Evolutionary conservation across 2,329 filamentous ascomycete genomes (phyloP), one percentile per base, ranked within the genome.

Genomic region (Xylaria sp.): DNA sequence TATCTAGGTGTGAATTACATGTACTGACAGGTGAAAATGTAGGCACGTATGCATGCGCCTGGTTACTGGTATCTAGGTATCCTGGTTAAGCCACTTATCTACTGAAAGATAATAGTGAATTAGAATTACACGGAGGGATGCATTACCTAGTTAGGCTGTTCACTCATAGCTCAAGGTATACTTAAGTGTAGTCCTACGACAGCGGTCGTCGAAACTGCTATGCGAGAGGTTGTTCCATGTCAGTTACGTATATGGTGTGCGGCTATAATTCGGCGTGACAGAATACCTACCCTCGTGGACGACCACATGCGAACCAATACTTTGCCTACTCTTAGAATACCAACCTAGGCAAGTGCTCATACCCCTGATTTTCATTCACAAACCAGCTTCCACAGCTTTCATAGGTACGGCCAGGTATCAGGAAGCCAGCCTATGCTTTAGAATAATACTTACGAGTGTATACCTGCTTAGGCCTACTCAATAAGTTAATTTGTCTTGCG

Each of bases 381-480:
- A 31, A 50, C n/a, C 41, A 54, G n/a, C n/a, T 37, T 50, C n/a
- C 8, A 20, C 1, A 39, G 52, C 52, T 6, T 12, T 15, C 18
- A 25, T 34, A 51, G 15, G 41, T 61, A 50, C 23, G 41, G 20
- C 8, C 39, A 59, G 31, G 48, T 41, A 55, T 37, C 41, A 25
- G 37, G 34, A 61, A 51, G 51, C 56, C n/a, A 13, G 20, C 15
- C 28, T 31, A 28, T 23, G n/a, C 39, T 12, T 25, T 61, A 39
- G 37, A 50, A 58, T 28, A n/a, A 44, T 50, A 31, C 48, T 58
- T 23, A 28, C 13, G 56, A 62, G 62, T 41, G 25, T 60, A 44
- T 20, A 44, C 15, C 34, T 65, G 41, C 44, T 66, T 58, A 54
- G 63, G 62, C 63, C 54, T 69, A 66, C 55, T 59, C 67, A 18